A percentile compares a stretch with the other conserved stretches of the same genome.
Evolutionary conservation across 1,284 basidiomycete genomes (phyloP).

Genomic region (Irpex sp.): DNA sequence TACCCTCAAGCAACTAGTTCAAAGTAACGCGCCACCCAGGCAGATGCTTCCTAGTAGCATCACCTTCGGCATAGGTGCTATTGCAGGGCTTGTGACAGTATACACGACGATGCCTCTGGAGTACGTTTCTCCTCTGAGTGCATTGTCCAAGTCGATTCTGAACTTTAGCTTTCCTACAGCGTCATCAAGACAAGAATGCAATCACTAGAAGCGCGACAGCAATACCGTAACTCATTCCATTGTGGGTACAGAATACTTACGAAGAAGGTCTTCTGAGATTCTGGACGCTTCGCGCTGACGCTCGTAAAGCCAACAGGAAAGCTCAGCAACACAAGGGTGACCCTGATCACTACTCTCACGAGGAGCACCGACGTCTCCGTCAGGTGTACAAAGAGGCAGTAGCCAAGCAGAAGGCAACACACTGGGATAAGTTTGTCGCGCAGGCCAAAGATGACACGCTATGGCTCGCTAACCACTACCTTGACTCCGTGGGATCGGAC

Average conservation of each 20-base stretch:
- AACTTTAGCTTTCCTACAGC: conserved; percentile 37
- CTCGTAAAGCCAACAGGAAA: no score
- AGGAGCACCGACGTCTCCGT: no score
- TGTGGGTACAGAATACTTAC: conserved; percentile 90
- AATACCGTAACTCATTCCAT: conserved; percentile 92
- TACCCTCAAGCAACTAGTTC: conserved; percentile 89
- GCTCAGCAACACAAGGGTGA: no score
- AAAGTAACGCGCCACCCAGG: conserved; percentile 80
- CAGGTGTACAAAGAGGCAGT: no score
- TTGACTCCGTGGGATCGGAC: no score
- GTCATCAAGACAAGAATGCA: conserved; percentile 99
- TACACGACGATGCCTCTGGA: conserved; percentile 94
- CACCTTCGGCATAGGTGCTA: conserved; percentile 92
- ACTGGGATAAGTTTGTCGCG: no score
- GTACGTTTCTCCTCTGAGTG: no score
- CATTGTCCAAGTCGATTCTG: no score
- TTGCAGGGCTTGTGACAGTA: conserved; percentile 93
- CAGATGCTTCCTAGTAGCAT: conserved; percentile 84
- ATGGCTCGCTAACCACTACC: no score
- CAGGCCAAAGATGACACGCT: no score
- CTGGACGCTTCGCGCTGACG: conserved; percentile 29
- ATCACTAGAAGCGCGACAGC: conserved; percentile 75
- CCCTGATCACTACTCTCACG: no score
- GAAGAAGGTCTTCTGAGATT: conserved; percentile 88
- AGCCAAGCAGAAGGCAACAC: no score